Conservation (phyloP, 225 moss, liverwort and hornwort species). For the Rhytidiadelphus loreus region DNA sequence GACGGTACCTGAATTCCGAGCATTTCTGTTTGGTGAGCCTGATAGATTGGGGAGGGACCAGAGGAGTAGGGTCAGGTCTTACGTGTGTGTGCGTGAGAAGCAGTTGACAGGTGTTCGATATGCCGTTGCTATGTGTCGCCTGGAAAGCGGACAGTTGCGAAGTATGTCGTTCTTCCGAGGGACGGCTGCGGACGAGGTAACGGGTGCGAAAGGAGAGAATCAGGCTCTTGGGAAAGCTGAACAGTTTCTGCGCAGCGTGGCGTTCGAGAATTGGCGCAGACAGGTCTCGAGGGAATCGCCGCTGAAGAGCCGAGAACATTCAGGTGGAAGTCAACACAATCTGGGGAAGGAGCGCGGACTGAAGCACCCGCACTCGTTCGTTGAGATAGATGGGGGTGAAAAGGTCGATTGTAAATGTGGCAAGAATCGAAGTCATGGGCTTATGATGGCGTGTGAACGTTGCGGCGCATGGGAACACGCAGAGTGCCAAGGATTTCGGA, state of each 20-base stretch:
- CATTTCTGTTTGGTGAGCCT: constrained; percentile 61
- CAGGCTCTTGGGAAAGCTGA: constrained; percentile 57
- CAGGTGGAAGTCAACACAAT: constrained; percentile 20
- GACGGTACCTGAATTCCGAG: constrained; percentile 57
- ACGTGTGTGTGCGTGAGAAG: constrained; percentile 76
- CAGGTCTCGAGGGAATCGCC: constrained; percentile 47
- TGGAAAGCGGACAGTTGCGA: constrained; percentile 75
- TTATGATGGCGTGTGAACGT: constrained; percentile 95
- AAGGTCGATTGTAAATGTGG: constrained; percentile 94
- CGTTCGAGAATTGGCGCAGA: constrained; percentile 83
- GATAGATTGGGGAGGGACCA: constrained; percentile 32
- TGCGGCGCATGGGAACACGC: constrained; percentile 97
- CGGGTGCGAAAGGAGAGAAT: constrained; percentile 20
- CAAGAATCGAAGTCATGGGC: constrained; percentile 89
- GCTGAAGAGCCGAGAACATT: constrained; percentile 50
- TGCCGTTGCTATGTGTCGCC: constrained; percentile 72
- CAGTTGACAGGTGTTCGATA: constrained; percentile 68
- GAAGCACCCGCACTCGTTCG: constrained; percentile 79
- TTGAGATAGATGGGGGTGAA: constrained; percentile 85
- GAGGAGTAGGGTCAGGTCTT: constrained; percentile 65
- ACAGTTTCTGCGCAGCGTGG: constrained; percentile 77
- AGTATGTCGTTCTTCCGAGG: constrained; percentile 77
- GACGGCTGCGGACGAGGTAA: constrained; percentile 17
- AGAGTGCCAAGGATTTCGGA: constrained; percentile 95
- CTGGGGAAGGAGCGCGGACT: constrained; percentile 75